Evolutionary conservation across 345 rosid species (phyloP).

Genomic region (Arabidopsis thaliana): TAIR10.1 NC_003075.7:984001-984500

Average conservation of each 20-base stretch:
- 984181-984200: slow-evolving; percentile 53
- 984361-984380: slow-evolving; percentile 55
- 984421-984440: slow-evolving; percentile 30
- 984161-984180: slow-evolving; percentile 55
- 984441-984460: slow-evolving; percentile 42
- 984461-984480: slow-evolving; percentile 52
- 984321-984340: slow-evolving; percentile 64
- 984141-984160: slow-evolving; percentile 49
- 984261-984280: slow-evolving; percentile 58
- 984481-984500: slow-evolving; percentile 52
- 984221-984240: slow-evolving; percentile 46
- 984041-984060: slow-evolving; percentile 47
- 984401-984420: slow-evolving; percentile 52
- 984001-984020: slow-evolving; percentile 34
- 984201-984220: slow-evolving; percentile 53
- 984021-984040: slow-evolving; percentile 38
- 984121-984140: slow-evolving; percentile 51
- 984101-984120: slow-evolving; percentile 56
- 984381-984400: slow-evolving; percentile 52
- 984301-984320: slow-evolving; percentile 62
- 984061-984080: slow-evolving; percentile 44
- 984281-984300: slow-evolving; percentile 62
- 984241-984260: slow-evolving; percentile 44
- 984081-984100: slow-evolving; percentile 49
- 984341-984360: slow-evolving; percentile 45